A percentile compares a stretch with the other conserved stretches of the same genome.
Conservation (phyloP, 352 stramenopile species). For the Thalassiosira livingstoniorum region DNA sequence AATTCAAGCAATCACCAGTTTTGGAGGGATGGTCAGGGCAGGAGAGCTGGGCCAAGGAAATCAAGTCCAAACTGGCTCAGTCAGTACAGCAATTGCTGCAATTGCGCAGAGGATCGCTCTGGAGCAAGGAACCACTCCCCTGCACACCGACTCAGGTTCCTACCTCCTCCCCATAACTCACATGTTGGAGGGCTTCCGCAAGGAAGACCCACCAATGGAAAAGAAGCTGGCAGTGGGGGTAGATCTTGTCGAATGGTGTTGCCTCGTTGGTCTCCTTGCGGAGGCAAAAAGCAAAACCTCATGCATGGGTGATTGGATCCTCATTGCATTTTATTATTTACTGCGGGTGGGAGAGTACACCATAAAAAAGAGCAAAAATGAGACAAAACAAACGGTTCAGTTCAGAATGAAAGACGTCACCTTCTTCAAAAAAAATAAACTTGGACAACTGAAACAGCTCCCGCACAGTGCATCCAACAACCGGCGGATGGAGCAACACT, state of each 20-base stretch:
- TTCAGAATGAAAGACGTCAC: constrained; percentile 2
- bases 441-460: neutral
- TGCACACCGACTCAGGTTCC: neutral
- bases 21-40: constrained; percentile 20
- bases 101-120: constrained; percentile 17
- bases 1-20: constrained; percentile 23
- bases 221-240: constrained; percentile 25
- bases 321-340: constrained; percentile 19
- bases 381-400: constrained; percentile 3
- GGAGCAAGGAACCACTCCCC: neutral
- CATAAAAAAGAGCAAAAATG: neutral
- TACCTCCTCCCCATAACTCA: neutral
- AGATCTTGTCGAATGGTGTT: constrained; percentile 30
- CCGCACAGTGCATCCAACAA: neutral
- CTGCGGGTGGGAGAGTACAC: constrained; percentile 3
- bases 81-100: constrained; percentile 12
- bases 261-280: neutral
- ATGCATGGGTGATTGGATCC: neutral
- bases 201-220: constrained; percentile 18
- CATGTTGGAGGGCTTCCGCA: constrained; percentile 25
- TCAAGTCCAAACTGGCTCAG: constrained; percentile 7
- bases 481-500: neutral
- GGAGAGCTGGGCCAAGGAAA: constrained; percentile 35
- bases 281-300: neutral
- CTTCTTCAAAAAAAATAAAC: neutral